These are phyloP conservation scores for Entomortierella parvispora DNA, from an alignment of 192 early-diverging fungal genomes.

Conservation along the genomic window DNA sequence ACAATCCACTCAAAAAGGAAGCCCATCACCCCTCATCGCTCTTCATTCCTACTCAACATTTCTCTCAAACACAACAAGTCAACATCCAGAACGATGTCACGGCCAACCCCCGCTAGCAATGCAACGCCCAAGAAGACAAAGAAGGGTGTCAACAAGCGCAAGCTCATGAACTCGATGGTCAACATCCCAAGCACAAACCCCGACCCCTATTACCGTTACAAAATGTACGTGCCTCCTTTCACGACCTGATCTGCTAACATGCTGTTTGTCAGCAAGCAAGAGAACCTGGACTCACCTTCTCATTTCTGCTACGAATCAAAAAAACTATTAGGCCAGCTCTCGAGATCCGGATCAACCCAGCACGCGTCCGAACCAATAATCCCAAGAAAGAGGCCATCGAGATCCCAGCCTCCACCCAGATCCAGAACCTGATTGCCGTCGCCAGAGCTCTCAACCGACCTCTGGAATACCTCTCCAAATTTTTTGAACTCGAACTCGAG, in stretches of 20 bases:
- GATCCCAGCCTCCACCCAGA: constrained; percentile 44
- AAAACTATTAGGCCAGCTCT: constrained; percentile 30
- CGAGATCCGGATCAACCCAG: constrained; percentile 46
- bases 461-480: constrained; percentile 44
- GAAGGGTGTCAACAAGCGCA: constrained; percentile 49
- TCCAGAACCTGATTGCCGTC: constrained; percentile 39
- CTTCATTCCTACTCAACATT: background rate
- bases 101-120: constrained; percentile 18
- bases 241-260: too few species aligned
- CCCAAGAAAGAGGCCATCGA: constrained; percentile 25
- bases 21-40: too few species aligned
- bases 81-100: constrained; percentile 11
- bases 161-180: constrained; percentile 55
- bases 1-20: background rate
- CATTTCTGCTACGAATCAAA: background rate
- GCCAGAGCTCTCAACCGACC: constrained; percentile 38
- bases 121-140: constrained; percentile 25
- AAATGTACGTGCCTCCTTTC: constrained; percentile 30
- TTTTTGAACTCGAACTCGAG: constrained; percentile 47
- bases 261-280: too few species aligned
- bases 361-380: constrained; percentile 38
- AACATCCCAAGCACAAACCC: constrained; percentile 53
- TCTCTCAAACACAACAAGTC: background rate
- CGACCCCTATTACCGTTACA: constrained; percentile 50
- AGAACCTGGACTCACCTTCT: background rate